Evolutionary conservation across 1,284 basidiomycete species (phyloP).

Genomic region (Marasmius fiardii): DNA sequence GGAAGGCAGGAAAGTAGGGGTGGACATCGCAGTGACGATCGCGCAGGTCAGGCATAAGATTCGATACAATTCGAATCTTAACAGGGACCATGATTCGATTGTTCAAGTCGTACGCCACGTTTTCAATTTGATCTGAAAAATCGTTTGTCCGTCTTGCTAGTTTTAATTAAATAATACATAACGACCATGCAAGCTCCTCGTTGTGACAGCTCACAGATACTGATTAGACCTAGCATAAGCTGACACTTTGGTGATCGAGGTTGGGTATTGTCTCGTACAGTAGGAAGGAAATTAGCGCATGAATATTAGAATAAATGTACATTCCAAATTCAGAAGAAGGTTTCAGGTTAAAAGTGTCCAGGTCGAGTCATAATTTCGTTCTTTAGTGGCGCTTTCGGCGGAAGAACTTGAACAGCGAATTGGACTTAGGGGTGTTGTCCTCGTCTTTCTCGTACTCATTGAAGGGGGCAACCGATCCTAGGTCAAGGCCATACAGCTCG

Average conservation of each 20-base stretch:
- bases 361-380: neutral
- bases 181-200: neutral
- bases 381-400: neutral
- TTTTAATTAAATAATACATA: neutral
- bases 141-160: too few species aligned
- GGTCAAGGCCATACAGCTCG: neutral
- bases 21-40: conserved; percentile 7
- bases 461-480: neutral
- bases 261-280: too few species aligned
- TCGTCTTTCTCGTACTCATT: too few species aligned
- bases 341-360: neutral
- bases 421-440: neutral
- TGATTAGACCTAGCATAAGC: too few species aligned
- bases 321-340: neutral
- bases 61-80: conserved; percentile 14
- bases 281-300: too few species aligned
- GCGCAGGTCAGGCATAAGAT: conserved; percentile 11
- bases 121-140: neutral
- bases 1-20: conserved; percentile 13
- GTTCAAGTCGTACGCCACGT: conserved; percentile 4
- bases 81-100: conserved; percentile 12
- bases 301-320: too few species aligned
- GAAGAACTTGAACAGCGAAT: neutral
- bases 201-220: too few species aligned
- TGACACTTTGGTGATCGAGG: too few species aligned